These are phyloP conservation scores for Peronospora belbahrii DNA, from an alignment of 352 stramenopile species.

Conservation along the genomic window DNA sequence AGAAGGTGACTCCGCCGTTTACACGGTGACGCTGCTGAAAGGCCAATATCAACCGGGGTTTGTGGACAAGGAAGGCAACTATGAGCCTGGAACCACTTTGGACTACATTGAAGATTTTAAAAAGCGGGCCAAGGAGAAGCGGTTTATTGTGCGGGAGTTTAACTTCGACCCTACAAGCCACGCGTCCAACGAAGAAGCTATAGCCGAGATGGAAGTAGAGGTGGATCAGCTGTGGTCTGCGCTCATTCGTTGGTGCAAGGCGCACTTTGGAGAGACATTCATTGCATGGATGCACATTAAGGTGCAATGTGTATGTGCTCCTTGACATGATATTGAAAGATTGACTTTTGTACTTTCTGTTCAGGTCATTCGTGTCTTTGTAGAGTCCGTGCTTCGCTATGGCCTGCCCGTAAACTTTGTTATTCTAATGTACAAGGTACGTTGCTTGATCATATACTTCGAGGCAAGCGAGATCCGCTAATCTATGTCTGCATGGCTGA, in stretches of 20 bases:
- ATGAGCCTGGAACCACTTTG: slow-evolving; percentile 86
- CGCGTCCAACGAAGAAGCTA: slow-evolving; percentile 83
- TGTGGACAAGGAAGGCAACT: slow-evolving; percentile 86
- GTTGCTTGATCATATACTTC: slow-evolving; percentile 8
- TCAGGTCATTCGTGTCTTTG: slow-evolving; percentile 93
- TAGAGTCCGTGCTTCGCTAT: slow-evolving; percentile 96
- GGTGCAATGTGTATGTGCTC: slow-evolving; percentile 32
- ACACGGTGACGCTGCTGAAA: slow-evolving; percentile 94
- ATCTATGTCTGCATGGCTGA: background rate
- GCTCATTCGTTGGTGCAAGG: slow-evolving; percentile 96
- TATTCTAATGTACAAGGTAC: slow-evolving; percentile 73
- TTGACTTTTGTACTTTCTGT: background rate
- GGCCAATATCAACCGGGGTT: slow-evolving; percentile 86
- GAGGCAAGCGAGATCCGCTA: background rate
- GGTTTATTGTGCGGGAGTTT: slow-evolving; percentile 89
- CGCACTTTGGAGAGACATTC: slow-evolving; percentile 96
- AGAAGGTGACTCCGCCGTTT: slow-evolving; percentile 90
- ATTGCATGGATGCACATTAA: slow-evolving; percentile 99
- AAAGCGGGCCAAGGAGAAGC: slow-evolving; percentile 90
- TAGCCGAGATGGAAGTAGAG: slow-evolving; percentile 80
- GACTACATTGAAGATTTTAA: slow-evolving; percentile 94
- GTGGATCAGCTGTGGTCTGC: slow-evolving; percentile 92
- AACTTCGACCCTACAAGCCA: slow-evolving; percentile 87
- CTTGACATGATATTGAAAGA: background rate
- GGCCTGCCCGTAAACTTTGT: slow-evolving; percentile 95